A percentile compares a stretch with the other conserved stretches of the same genome.
These are phyloP conservation scores for Melaleuca alternifolia DNA, from an alignment of 345 rosid species.

Conservation along the genomic window DNA sequence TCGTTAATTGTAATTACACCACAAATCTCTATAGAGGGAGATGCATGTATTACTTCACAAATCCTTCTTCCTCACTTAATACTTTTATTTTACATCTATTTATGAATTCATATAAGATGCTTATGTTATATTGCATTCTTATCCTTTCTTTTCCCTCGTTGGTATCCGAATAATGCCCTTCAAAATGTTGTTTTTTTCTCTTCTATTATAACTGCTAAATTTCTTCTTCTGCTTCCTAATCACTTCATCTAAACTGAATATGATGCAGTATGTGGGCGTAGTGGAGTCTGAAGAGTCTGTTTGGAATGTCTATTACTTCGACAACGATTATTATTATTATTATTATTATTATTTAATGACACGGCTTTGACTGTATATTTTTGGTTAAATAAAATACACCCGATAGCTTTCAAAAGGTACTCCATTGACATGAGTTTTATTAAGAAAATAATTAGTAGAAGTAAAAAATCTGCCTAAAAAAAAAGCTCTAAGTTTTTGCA, in stretches of 20 bases:
- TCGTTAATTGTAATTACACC: neutral
- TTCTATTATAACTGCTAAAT: neutral
- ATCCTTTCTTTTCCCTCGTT: neutral
- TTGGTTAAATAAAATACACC: neutral
- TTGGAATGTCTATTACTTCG: neutral
- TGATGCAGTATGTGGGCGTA: fast-evolving
- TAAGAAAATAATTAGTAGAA: neutral
- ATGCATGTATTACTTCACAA: neutral
- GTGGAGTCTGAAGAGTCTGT: neutral
- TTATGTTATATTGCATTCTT: neutral
- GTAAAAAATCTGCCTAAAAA: neutral
- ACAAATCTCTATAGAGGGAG: neutral
- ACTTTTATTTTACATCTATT: neutral
- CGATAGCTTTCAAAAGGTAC: neutral
- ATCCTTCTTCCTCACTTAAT: neutral
- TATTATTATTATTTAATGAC: neutral
- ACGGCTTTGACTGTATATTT: fast-evolving
- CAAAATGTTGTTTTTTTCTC: neutral
- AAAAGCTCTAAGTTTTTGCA: neutral
- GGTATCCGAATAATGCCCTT: neutral
- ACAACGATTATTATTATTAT: neutral
- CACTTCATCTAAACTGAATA: neutral
- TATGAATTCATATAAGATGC: neutral
- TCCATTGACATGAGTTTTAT: neutral
- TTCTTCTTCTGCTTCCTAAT: neutral